phyloP scores from a whole-genome alignment of 2,329 filamentous ascomycete genomes.

The Albophoma yamanashiensis region DNA sequence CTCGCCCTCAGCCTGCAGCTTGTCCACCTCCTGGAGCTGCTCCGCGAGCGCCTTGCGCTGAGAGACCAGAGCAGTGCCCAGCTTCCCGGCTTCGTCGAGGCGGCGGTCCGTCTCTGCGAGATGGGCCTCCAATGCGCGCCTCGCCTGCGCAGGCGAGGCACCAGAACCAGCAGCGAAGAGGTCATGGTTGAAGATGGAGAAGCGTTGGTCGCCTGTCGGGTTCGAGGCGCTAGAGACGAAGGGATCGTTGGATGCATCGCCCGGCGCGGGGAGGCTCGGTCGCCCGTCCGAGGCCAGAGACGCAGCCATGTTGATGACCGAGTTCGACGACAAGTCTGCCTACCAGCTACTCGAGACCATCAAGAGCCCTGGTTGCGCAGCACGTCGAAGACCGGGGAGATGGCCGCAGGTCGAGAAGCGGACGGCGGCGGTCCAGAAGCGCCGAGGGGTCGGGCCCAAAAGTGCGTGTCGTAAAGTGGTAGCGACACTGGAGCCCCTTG shows the following conservation, averaged over 20 bases:
- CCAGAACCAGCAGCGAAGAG: constrained; percentile 67
- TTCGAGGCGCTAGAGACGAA: constrained; percentile 40
- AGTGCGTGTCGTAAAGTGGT: not conserved
- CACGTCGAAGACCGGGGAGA: not conserved
- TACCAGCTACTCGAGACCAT: not conserved
- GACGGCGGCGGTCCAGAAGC: not conserved
- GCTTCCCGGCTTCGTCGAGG: constrained; percentile 79
- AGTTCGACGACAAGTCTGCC: not conserved
- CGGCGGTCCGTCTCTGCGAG: constrained; percentile 85
- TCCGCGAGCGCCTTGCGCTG: constrained; percentile 79
- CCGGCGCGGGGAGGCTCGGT: constrained; percentile 27
- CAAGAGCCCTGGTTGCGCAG: not conserved
- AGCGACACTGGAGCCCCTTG: not conserved
- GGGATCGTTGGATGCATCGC: constrained; percentile 37
- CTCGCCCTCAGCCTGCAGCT: constrained; percentile 63
- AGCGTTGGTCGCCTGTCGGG: constrained; percentile 50
- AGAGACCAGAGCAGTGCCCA: constrained; percentile 78
- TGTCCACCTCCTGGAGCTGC: constrained; percentile 74
- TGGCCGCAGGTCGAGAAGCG: not conserved
- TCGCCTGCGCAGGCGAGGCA: constrained; percentile 76
- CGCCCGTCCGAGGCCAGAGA: constrained; percentile 29
- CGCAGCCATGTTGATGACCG: constrained; percentile 27
- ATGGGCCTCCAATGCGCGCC: constrained; percentile 81
- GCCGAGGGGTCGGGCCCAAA: not conserved
- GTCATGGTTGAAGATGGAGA: constrained; percentile 73